phyloP scores from a whole-genome alignment of 2,329 filamentous ascomycete genomes.

The Ceratocystis papillata region DNA sequence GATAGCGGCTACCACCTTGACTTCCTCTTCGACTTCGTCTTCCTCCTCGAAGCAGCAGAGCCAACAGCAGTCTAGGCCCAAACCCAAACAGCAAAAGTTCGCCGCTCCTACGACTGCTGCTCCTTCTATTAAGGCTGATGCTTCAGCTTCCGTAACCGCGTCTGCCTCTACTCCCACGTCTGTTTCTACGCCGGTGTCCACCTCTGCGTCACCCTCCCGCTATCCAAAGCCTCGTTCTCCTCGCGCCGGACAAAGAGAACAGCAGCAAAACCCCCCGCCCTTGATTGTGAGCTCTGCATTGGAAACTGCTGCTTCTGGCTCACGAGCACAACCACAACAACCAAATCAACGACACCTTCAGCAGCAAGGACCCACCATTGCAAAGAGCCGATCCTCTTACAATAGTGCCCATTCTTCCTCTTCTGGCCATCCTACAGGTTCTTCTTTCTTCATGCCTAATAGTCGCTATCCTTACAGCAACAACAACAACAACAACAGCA shows the following conservation, averaged over 20 bases:
- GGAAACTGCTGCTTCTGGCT: slow-evolving; percentile 26
- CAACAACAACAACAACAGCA: too few species aligned
- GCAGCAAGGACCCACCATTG: slow-evolving; percentile 50
- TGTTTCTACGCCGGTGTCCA: neutral
- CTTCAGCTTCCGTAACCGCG: slow-evolving; percentile 36
- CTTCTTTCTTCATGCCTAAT: slow-evolving; percentile 92
- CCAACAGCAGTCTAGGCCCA: neutral
- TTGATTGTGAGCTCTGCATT: slow-evolving; percentile 46
- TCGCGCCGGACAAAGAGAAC: neutral
- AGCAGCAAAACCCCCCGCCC: slow-evolving; percentile 28
- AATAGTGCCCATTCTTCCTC: slow-evolving; percentile 73
- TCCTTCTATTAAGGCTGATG: neutral
- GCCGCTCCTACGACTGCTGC: neutral
- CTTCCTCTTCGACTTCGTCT: too few species aligned
- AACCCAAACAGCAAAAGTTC: neutral
- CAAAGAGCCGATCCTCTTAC: slow-evolving; percentile 74
- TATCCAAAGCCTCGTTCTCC: neutral
- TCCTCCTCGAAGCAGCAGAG: neutral
- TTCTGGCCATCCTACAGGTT: slow-evolving; percentile 33
- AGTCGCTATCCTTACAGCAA: slow-evolving; percentile 52
- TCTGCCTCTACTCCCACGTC: slow-evolving; percentile 35
- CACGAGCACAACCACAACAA: too few species aligned
- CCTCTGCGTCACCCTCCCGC: neutral
- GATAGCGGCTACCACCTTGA: too few species aligned
- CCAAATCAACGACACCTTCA: slow-evolving; percentile 30